phyloP scores from a whole-genome alignment of 1,284 basidiomycete species.

The Sanguinoderma infundibulare region DNA sequence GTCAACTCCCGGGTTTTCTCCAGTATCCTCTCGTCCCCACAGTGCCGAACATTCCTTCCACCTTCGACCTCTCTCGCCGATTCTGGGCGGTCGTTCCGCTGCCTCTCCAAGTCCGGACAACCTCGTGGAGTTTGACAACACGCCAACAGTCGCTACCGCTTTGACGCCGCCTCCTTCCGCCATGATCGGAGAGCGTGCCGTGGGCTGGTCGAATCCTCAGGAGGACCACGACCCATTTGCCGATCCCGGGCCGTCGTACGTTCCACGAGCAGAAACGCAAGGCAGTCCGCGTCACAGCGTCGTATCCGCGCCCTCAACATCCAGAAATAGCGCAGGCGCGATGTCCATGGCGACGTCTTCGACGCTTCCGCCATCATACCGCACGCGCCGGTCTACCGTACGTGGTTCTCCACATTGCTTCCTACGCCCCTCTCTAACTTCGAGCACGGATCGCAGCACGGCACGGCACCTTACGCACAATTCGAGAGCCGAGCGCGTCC shows the following conservation, averaged over 20 bases:
- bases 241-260: background rate
- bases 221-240: background rate
- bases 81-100: background rate
- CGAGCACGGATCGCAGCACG: background rate
- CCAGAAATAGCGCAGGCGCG: background rate
- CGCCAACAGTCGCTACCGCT: background rate
- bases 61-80: background rate
- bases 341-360: background rate
- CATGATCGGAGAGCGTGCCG: background rate
- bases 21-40: background rate
- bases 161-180: background rate
- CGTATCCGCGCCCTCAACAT: background rate
- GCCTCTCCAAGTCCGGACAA: background rate
- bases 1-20: background rate
- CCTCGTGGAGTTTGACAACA: background rate
- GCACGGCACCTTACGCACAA: background rate
- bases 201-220: background rate
- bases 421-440: background rate
- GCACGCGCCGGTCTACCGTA: background rate
- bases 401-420: background rate
- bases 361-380: constrained; percentile 2
- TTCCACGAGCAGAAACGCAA: background rate
- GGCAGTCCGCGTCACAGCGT: background rate
- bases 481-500: background rate
- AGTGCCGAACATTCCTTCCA: background rate